Conservation (phyloP, 768 basidiomycete genomes). For the Rossbeevera mucosa region DNA sequence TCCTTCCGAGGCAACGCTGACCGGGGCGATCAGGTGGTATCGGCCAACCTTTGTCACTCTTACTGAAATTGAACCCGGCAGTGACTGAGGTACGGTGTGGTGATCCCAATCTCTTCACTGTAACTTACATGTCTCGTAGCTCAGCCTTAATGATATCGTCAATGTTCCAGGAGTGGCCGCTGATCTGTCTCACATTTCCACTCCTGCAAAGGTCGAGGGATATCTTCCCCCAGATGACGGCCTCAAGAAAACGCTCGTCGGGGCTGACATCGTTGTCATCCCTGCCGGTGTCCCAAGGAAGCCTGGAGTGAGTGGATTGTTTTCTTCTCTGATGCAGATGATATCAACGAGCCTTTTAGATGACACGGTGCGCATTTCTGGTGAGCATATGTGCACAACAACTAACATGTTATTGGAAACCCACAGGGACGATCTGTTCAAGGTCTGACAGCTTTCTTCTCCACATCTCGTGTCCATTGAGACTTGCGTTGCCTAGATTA, state of each 20-base stretch:
- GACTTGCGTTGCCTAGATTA: slow-evolving; percentile 58
- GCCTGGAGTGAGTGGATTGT: slow-evolving; percentile 63
- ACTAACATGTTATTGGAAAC: slow-evolving; percentile 8
- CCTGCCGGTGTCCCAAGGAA: slow-evolving; percentile 97
- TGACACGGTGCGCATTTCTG: slow-evolving; percentile 42
- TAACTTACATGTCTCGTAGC: slow-evolving; percentile 38
- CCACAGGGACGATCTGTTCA: slow-evolving; percentile 89
- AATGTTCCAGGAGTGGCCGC: slow-evolving; percentile 96
- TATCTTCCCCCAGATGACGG: slow-evolving; percentile 76
- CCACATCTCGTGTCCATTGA: not conserved
- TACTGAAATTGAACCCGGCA: slow-evolving; percentile 81
- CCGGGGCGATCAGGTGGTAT: slow-evolving; percentile 67
- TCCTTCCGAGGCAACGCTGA: slow-evolving; percentile 1
- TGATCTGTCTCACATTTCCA: slow-evolving; percentile 91
- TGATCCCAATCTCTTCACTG: not conserved
- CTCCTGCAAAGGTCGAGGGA: slow-evolving; percentile 81
- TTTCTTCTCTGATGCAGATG: not conserved
- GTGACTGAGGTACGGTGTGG: slow-evolving; percentile 60
- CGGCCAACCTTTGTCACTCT: slow-evolving; percentile 90
- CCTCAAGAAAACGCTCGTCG: slow-evolving; percentile 74
- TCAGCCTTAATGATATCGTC: slow-evolving; percentile 92
- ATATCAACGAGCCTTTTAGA: slow-evolving; percentile 29
- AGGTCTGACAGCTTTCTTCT: slow-evolving; percentile 44
- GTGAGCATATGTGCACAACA: not conserved
- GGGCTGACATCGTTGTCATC: slow-evolving; percentile 89